phyloP scores from a whole-genome alignment of 805 yeast species.

The Saccharomycodes ludwigii region DNA sequence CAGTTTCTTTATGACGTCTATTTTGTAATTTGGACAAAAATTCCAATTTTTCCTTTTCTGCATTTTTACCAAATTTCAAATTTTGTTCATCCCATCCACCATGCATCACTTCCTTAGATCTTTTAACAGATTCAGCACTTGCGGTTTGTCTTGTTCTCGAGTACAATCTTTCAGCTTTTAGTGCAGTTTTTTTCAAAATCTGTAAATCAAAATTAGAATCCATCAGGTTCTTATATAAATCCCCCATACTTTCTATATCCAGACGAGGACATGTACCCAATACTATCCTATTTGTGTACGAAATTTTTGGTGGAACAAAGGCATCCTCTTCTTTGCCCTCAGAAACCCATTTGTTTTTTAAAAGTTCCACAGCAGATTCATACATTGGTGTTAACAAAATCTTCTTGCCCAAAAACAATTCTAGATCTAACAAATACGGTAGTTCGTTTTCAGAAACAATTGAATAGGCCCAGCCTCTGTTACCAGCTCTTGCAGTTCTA shows the following conservation, averaged over 20 bases:
- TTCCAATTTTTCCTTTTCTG: constrained; percentile 58
- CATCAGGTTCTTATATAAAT: constrained; percentile 51
- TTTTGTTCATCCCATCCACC: constrained; percentile 88
- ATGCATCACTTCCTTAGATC: constrained; percentile 65
- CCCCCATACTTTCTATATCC: constrained; percentile 59
- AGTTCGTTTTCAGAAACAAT: constrained; percentile 74
- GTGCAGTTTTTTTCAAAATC: constrained; percentile 55
- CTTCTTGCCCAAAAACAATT: constrained; percentile 78
- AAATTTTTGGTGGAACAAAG: constrained; percentile 40
- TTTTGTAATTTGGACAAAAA: constrained; percentile 63
- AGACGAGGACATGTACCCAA: constrained; percentile 73
- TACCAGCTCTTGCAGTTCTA: constrained; percentile 98
- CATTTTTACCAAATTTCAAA: constrained; percentile 62
- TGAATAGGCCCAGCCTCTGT: constrained; percentile 94
- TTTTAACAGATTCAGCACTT: constrained; percentile 69
- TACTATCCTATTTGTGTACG: constrained; percentile 66
- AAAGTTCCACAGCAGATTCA: constrained; percentile 43
- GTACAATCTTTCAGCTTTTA: constrained; percentile 80
- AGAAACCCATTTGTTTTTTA: constrained; percentile 33
- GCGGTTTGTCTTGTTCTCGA: constrained; percentile 79
- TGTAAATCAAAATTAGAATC: constrained; percentile 55
- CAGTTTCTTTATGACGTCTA: constrained; percentile 74
- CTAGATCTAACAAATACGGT: constrained; percentile 84
- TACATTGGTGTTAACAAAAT: constrained; percentile 59
- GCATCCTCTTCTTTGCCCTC: constrained; percentile 26